Conservation (phyloP, 2,329 filamentous ascomycete species). For the Botrytis paeoniae region DNA sequence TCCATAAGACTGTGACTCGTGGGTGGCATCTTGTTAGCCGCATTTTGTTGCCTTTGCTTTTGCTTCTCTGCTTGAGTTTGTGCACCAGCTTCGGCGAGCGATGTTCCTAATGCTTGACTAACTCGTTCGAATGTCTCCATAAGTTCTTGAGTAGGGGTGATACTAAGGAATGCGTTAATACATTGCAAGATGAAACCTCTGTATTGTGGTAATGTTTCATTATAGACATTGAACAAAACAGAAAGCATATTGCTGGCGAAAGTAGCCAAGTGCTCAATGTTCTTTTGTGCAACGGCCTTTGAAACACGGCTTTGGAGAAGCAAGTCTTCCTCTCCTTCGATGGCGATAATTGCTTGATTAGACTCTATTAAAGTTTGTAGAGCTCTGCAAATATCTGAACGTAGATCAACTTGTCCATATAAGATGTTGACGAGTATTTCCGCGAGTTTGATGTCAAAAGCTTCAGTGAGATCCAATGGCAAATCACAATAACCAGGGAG, state of each 20-base stretch:
- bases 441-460: constrained; percentile 85
- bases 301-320: constrained; percentile 76
- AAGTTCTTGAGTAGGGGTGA: constrained; percentile 74
- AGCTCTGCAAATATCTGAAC: constrained; percentile 81
- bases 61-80: constrained; percentile 64
- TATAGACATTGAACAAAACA: constrained; percentile 99
- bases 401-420: constrained; percentile 85
- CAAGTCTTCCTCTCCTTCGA: constrained; percentile 65
- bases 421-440: constrained; percentile 88
- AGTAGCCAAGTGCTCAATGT: constrained; percentile 73
- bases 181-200: constrained; percentile 88
- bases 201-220: constrained; percentile 88
- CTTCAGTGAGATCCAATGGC: constrained; percentile 70
- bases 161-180: constrained; percentile 91
- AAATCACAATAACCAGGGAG: constrained; percentile 94
- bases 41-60: constrained; percentile 55
- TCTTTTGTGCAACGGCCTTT: constrained; percentile 71
- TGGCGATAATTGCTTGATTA: constrained; percentile 73
- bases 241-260: constrained; percentile 88
- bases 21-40: constrained; percentile 75
- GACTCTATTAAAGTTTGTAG: constrained; percentile 88
- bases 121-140: constrained; percentile 87
- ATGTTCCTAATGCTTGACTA: constrained; percentile 74
- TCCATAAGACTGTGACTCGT: constrained; percentile 96
- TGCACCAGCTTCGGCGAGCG: constrained; percentile 57